Conservation (phyloP, 805 yeast genomes). For the Zygosaccharomyces bailii region DNA sequence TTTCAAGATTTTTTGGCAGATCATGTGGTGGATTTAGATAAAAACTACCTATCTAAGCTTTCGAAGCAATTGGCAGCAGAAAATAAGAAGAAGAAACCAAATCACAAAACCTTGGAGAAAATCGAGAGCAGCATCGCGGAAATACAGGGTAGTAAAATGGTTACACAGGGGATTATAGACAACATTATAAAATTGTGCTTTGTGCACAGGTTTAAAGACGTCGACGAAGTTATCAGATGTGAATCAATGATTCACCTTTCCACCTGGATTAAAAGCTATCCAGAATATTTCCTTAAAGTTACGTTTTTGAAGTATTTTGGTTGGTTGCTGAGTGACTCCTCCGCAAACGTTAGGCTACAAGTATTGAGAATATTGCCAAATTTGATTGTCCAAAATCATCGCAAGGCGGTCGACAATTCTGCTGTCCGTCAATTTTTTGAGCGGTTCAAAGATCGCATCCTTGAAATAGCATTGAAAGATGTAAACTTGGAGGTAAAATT, state of each 20-base stretch:
- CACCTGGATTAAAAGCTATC: constrained; percentile 67
- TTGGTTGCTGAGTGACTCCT: constrained; percentile 77
- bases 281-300: constrained; percentile 68
- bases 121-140: constrained; percentile 43
- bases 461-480: constrained; percentile 60
- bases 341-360: constrained; percentile 57
- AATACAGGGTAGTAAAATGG: constrained; percentile 48
- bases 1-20: constrained; percentile 61
- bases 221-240: constrained; percentile 65
- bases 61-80: constrained; percentile 39
- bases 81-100: constrained; percentile 37
- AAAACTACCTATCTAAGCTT: constrained; percentile 38
- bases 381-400: constrained; percentile 44
- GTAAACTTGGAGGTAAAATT: constrained; percentile 53
- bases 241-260: constrained; percentile 64
- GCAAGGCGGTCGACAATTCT: constrained; percentile 43
- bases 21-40: constrained; percentile 40
- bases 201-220: constrained; percentile 75
- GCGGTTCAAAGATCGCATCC: constrained; percentile 60
- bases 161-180: constrained; percentile 52
- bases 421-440: constrained; percentile 78
- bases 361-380: constrained; percentile 51
- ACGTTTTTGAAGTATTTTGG: constrained; percentile 74
- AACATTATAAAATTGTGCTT: constrained; percentile 68
- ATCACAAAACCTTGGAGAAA: constrained; percentile 44